These are phyloP conservation scores for Elymus sibiricus DNA, from an alignment of 176 grass and related monocot genomes.

Conservation along the genomic window DNA sequence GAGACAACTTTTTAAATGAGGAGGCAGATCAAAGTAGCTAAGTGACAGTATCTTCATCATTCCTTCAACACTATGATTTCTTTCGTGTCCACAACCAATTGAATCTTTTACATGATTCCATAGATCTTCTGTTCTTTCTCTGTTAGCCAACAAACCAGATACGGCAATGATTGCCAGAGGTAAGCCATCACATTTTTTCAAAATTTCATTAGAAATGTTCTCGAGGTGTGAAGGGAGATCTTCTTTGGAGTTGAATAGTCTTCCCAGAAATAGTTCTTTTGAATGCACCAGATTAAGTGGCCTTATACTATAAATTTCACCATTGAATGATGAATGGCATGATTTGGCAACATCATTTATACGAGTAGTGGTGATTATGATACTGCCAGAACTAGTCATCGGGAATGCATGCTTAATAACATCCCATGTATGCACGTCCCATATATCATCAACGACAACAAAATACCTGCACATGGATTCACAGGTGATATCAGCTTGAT, in stretches of 20 bases:
- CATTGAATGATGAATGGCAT: background rate
- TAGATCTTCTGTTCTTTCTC: background rate
- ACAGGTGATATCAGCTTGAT: background rate
- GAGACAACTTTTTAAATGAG: background rate
- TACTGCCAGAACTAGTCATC: background rate
- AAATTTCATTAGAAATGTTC: background rate
- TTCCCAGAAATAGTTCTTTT: background rate
- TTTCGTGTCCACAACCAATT: background rate
- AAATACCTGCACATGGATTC: background rate
- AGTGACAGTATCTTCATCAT: background rate
- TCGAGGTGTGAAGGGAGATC: background rate
- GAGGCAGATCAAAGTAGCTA: background rate
- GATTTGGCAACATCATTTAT: background rate
- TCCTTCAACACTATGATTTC: background rate
- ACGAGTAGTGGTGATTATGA: background rate
- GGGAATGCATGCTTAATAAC: background rate
- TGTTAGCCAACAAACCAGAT: background rate
- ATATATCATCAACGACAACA: background rate
- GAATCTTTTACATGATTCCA: background rate
- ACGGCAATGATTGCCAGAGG: background rate
- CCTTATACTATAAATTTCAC: background rate
- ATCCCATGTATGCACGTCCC: background rate
- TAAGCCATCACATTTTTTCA: background rate
- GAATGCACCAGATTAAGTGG: background rate
- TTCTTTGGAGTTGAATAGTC: background rate